phyloP scores from a whole-genome alignment of 495 filamentous ascomycete genomes.

The Hypoxylon rickii region DNA sequence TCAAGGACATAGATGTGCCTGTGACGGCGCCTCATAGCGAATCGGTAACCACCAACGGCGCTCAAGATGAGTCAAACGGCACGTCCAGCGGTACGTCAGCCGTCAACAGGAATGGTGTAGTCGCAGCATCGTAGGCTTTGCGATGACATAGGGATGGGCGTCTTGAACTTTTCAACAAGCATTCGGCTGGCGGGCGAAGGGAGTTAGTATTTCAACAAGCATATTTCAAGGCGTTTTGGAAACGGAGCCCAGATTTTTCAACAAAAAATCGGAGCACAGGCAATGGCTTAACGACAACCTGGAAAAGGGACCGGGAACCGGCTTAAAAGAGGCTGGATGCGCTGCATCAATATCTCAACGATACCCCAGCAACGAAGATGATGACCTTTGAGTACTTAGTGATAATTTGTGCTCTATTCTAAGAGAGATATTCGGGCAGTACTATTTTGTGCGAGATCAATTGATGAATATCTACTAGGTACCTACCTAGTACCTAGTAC shows the following conservation, averaged over 20 bases:
- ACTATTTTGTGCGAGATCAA: constrained; percentile 4
- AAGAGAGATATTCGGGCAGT: neutral
- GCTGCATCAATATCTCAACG: constrained; percentile 40
- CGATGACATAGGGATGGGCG: constrained; percentile 33
- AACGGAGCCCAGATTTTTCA: constrained; percentile 39
- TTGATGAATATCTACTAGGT: no score
- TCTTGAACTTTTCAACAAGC: constrained; percentile 44
- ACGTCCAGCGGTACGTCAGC: constrained; percentile 11
- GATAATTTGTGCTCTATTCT: no score
- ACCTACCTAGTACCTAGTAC: no score
- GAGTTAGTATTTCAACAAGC: constrained; percentile 43
- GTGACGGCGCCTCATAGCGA: constrained; percentile 2
- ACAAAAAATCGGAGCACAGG: constrained; percentile 39
- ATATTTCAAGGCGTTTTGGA: constrained; percentile 40
- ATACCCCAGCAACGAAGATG: constrained; percentile 35
- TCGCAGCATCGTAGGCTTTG: constrained; percentile 10
- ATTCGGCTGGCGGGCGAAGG: constrained; percentile 34
- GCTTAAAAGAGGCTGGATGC: constrained; percentile 25
- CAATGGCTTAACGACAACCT: constrained; percentile 30
- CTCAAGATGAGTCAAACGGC: constrained; percentile 25
- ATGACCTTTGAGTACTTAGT: constrained; percentile 24
- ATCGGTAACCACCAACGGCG: constrained; percentile 24
- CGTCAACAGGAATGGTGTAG: constrained; percentile 11
- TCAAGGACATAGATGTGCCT: constrained; percentile 65
- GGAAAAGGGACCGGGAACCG: constrained; percentile 32